phyloP scores from a whole-genome alignment of 2,329 filamentous ascomycete genomes.

The Talaromyces albobiverticillius region DNA sequence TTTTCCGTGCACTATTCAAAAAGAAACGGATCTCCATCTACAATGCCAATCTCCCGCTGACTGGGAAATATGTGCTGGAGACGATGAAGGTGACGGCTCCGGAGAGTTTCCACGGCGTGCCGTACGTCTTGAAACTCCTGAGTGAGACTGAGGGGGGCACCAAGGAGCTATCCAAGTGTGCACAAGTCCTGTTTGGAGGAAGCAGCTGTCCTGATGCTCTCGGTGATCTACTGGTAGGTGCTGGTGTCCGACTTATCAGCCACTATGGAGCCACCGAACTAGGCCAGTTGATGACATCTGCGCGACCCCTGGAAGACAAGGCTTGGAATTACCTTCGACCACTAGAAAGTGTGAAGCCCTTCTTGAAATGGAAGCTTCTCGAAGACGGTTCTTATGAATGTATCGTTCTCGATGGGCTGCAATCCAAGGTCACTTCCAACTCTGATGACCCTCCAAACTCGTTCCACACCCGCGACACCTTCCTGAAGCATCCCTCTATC shows the following conservation, averaged over 20 bases:
- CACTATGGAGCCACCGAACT: neutral
- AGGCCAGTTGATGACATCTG: conserved; percentile 4
- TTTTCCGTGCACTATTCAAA: neutral
- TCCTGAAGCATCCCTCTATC: neutral
- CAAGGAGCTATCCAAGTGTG: conserved; percentile 41
- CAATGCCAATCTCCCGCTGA: neutral
- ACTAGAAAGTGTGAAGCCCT: conserved; percentile 1
- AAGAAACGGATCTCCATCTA: neutral
- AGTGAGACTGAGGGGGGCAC: conserved; percentile 57
- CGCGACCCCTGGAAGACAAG: conserved; percentile 4
- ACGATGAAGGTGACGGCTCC: neutral
- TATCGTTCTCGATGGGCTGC: conserved; percentile 7
- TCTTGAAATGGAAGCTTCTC: conserved; percentile 6
- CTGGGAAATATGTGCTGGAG: neutral
- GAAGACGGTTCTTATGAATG: conserved; percentile 3
- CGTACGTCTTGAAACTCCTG: conserved; percentile 62
- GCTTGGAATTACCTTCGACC: conserved; percentile 8
- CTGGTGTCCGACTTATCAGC: conserved; percentile 40
- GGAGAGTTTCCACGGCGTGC: conserved; percentile 45
- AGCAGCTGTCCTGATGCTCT: conserved; percentile 59
- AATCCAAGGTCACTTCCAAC: conserved; percentile 1
- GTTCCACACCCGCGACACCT: conserved; percentile 2
- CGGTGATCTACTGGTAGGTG: conserved; percentile 51
- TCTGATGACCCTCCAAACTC: conserved; percentile 6
- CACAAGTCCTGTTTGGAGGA: conserved; percentile 56